Evolutionary conservation across 768 basidiomycete species (phyloP), one percentile per base, ranked within the genome.

Genomic region (Favolaschia claudopus): DNA sequence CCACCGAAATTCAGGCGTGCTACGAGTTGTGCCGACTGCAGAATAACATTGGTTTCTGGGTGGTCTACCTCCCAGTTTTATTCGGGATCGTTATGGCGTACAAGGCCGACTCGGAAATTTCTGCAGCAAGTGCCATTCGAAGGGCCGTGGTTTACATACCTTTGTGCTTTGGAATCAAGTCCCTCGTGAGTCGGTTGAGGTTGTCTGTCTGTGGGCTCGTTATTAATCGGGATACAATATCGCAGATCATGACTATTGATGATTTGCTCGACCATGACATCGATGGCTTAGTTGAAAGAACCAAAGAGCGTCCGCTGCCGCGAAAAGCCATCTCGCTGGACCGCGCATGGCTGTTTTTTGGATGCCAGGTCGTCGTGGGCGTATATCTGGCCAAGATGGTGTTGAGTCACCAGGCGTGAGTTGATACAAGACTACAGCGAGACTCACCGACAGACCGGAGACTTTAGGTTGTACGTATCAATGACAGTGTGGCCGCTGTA

Each of bases 31-130:
- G 72, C 52, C 62, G 74, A 3, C 44, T 72, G 28, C 64, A 71
- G 43, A 73, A 71, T 40, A 71, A 73, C 47, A 73, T 75, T 40
- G 74, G 74, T 19, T 73, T 70, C 48, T 72, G 70, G 69, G 68
- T 71, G 5, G 67, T 72, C 12, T 75, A 66, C 59, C 49, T 73
- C 2, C 71, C 74, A n/a, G n/a, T n/a, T n/a, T n/a, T n/a, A n/a
- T n/a, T n/a, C n/a, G n/a, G n/a, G n/a, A n/a, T n/a, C n/a, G n/a
- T n/a, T n/a, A 73, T 74, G 72, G 68, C 68, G 1, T 74, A 69
- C 55, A 67, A 67, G 36, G 64, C 70, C 2, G 70, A 72, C 31
- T 48, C 64, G 15, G 52, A 66, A 31, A 50, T 71, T 17, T 53
- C 69, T 0, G 61, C 60, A 9, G 13, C 61, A 7, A 46, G 33